Base-by-base conservation (phyloP, 805 yeast genomes). In the Ogataea dorogensis region DNA sequence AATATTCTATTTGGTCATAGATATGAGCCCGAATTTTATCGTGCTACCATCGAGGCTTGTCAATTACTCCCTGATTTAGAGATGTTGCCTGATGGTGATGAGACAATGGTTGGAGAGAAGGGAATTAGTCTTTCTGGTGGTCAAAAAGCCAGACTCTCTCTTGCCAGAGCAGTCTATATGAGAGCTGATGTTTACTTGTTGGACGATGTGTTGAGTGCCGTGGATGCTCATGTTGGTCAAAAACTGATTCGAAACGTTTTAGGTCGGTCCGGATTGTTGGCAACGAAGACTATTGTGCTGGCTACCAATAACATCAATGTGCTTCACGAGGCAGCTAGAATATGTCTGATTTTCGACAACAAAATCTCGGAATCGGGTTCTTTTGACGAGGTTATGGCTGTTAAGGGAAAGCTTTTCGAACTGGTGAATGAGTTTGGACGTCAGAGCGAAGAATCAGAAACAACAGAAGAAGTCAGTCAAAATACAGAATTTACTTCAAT, bases 101-200 rank as follows among this genome's bases (percentile, higher is more conserved):
- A 70, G 33, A 93, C 98, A 5, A 77, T 85, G 50, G 98, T 93
- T 40, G 98, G 98, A 45, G 98, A 93, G 65, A 87, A 91, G 59
- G 98, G 98, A 46, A 89, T 93, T 33, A 86, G 97, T 10, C 70
- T 93, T 32, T 86, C 96, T 26, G 98, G 98, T 33, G 98, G 98
- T 28, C 98, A 93, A 62, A 93, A 93, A 70, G 98, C 98, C 0
- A 79, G 98, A 59, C 71, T 93, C 23, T 81, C 95, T 1, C 72
- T 93, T 35, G 98, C 98, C 0, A 77, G 98, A 58, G 97, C 98
- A 9, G 96, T 93, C 7, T 93, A 93, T 58, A 76, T 96, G 9
- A 73, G 98, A 47, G 94, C 98, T 3, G 98, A 93, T 55, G 77
- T 93, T 19, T 88, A 86, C 58, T 64, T 93, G 25, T 64, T 93